phyloP scores from a whole-genome alignment of 352 stramenopile species.

The Ophiocytium majus region DNA sequence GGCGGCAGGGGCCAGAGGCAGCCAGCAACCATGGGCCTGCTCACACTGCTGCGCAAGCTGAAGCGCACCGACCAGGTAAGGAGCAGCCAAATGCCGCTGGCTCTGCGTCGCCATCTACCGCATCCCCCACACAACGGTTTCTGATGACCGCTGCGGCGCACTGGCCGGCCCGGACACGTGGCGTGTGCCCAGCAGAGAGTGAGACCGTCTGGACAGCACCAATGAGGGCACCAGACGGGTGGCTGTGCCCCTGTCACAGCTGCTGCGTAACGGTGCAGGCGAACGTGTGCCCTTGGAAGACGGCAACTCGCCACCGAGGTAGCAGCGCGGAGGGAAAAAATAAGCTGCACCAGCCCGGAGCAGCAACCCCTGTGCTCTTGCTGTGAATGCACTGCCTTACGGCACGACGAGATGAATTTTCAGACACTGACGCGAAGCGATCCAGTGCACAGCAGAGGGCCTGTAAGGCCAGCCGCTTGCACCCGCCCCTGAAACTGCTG shows the following conservation, averaged over 20 bases:
- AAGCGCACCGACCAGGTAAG: constrained; percentile 63
- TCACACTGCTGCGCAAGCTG: constrained; percentile 89
- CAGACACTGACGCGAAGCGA: too few relatives aligned
- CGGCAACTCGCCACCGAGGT: too few relatives aligned
- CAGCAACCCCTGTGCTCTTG: too few relatives aligned
- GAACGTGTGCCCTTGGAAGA: too few relatives aligned
- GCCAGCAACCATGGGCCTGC: constrained; percentile 71
- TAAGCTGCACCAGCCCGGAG: too few relatives aligned
- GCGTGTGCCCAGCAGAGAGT: not conserved
- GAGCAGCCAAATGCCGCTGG: not conserved
- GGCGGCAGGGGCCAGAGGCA: too few relatives aligned
- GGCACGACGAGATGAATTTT: too few relatives aligned
- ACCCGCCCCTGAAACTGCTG: too few relatives aligned
- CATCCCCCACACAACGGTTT: not conserved
- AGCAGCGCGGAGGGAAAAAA: too few relatives aligned
- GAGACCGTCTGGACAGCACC: not conserved
- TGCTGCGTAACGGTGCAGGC: not conserved
- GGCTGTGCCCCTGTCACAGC: not conserved
- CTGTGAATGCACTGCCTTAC: too few relatives aligned
- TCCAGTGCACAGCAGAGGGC: too few relatives aligned
- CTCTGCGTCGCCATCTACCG: not conserved
- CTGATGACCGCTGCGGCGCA: not conserved
- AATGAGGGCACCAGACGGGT: not conserved
- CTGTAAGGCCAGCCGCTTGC: too few relatives aligned
- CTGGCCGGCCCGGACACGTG: not conserved